A percentile compares a stretch with the other conserved stretches of the same genome.
Conservation (phyloP, 225 moss, liverwort and hornwort genomes). For the Physcomitrellopsis africana region DNA sequence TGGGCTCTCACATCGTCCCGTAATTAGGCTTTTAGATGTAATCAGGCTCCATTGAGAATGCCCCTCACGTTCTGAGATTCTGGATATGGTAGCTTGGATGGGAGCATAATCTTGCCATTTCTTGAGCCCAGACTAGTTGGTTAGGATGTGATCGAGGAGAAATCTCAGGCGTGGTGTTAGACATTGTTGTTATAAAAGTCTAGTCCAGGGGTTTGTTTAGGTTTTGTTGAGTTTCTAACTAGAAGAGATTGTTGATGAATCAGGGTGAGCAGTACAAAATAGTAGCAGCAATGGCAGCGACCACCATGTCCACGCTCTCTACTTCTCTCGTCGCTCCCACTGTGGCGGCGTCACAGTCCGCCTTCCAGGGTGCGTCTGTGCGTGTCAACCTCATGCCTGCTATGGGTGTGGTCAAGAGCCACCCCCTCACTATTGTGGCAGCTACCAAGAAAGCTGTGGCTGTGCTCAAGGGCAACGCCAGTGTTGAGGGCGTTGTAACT, state of each 20-base stretch:
- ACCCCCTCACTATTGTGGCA: conserved; percentile 50
- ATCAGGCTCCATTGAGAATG: too few species aligned
- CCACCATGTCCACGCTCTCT: conserved; percentile 45
- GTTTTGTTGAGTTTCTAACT: neutral
- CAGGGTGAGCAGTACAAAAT: conserved; percentile 38
- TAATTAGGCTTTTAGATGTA: too few species aligned
- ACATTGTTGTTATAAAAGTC: too few species aligned
- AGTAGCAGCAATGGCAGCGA: conserved; percentile 59
- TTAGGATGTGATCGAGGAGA: too few species aligned
- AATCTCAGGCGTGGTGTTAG: too few species aligned
- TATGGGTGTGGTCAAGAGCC: conserved; percentile 35
- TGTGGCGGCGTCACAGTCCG: conserved; percentile 49
- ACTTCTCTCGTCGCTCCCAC: conserved; percentile 38
- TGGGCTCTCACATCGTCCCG: too few species aligned
- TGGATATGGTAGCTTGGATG: too few species aligned
- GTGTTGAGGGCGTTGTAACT: conserved; percentile 67
- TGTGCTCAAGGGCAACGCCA: conserved; percentile 72
- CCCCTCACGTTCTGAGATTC: too few species aligned
- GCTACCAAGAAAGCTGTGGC: conserved; percentile 84
- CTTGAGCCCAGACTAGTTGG: too few species aligned
- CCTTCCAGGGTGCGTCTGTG: conserved; percentile 49
- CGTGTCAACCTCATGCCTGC: conserved; percentile 43
- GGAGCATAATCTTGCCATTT: too few species aligned
- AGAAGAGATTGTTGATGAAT: neutral
- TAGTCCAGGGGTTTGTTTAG: too few species aligned